Conservation (phyloP, 306 rosid species). For the Comarum palustre region DNA sequence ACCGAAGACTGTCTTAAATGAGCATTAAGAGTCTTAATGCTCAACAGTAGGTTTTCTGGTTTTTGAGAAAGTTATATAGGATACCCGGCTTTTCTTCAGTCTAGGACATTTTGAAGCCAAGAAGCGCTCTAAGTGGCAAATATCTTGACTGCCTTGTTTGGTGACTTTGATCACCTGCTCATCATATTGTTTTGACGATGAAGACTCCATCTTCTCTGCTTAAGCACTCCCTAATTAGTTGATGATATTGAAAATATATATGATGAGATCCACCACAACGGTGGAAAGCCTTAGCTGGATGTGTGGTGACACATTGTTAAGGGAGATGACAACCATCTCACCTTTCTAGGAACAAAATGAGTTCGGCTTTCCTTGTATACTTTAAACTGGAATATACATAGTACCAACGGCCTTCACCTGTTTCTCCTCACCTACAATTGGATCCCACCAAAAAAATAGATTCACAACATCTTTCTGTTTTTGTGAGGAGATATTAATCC, state of each 20-base stretch:
- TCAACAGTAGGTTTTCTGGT: neutral
- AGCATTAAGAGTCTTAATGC: neutral
- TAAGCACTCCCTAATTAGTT: neutral
- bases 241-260: neutral
- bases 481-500: neutral
- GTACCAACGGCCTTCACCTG: neutral
- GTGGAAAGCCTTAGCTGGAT: neutral
- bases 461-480: neutral
- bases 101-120: neutral
- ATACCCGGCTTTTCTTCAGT: neutral
- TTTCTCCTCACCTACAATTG: neutral
- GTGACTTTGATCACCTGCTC: conserved; percentile 2
- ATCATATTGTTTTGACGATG: neutral
- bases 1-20: neutral
- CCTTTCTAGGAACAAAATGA: conserved; percentile 35
- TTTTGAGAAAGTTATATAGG: neutral
- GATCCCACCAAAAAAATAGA: conserved; percentile 1
- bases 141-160: neutral
- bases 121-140: neutral
- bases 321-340: conserved; percentile 58
- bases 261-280: neutral
- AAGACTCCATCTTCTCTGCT: neutral
- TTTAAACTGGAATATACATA: neutral
- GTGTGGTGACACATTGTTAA: conserved; percentile 32
- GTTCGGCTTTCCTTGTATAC: neutral